Base-by-base conservation (phyloP, 2,329 filamentous ascomycete species). In the Didymella glomerata region DNA sequence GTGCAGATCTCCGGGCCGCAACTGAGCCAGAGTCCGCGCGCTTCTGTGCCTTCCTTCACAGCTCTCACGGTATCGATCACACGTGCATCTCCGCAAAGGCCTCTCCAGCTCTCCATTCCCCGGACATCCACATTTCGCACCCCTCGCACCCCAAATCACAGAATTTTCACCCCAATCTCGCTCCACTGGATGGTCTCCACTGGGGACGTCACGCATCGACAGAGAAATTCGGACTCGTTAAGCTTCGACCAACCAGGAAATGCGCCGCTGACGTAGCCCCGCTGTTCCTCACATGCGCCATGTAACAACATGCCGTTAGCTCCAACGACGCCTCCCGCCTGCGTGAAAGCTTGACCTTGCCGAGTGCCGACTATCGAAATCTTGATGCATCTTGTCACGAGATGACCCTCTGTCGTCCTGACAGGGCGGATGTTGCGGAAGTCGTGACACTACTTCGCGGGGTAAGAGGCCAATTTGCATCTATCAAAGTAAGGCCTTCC, bases 301-400 rank as follows among this genome's bases (percentile, higher is more conserved):
- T 70, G 68, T 63, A 69, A 67, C 65, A 54, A 48, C 38, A 57
- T 52, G 34, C 46, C 51, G 51, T 52, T 66, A 67, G 65, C 44
- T 53, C 42, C n/a, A 44, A 45, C 38, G 16, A 64, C 57, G 61
- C 59, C 59, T 60, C 64, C 64, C 62, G 67, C 49, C 28, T 27
- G n/a, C 7, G 32, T 48, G 30, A 57, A 67, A 65, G 61, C 66
- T 67, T 67, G 54, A 49, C 42, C 32, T 32, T 59, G 56, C 50
- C 50, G 56, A 46, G 32, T 50, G 54, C 56, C 56, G 50, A 59
- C 45, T 50, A 54, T 53, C 55, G 42, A 36, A 22, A 47, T 16
- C 34, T 46, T 38, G 30, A 48, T 32, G 32, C 42, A 16, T 48
- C 40, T 49, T 48, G 50, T 46, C 34, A n/a, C 42, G 42, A 47